Percentiles rank a stretch among this genome's conserved stretches.
These are phyloP conservation scores for Stephania cephalantha DNA, from an alignment of 164 flowering plant species.

Conservation along the genomic window DNA sequence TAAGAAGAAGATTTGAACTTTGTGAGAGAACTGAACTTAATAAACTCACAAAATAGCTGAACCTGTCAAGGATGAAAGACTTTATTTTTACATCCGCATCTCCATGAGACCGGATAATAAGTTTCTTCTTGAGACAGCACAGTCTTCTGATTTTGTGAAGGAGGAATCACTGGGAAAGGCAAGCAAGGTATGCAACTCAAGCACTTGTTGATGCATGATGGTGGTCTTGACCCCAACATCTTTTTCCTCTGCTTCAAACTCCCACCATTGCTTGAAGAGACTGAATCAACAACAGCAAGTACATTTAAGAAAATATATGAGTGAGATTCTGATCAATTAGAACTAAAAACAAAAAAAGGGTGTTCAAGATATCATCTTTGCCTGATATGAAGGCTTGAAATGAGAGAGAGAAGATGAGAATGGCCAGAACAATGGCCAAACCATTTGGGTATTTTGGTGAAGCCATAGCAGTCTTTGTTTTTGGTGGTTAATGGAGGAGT, in stretches of 20 bases:
- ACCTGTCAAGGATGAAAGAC: constrained; percentile 37
- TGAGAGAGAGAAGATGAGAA: constrained; percentile 27
- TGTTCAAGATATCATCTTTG: constrained; percentile 10
- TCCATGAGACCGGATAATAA: constrained; percentile 78
- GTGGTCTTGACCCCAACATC: constrained; percentile 80
- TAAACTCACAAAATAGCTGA: not conserved
- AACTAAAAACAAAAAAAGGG: no score
- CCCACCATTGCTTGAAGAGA: constrained; percentile 7
- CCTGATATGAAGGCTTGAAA: constrained; percentile 31
- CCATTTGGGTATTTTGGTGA: constrained; percentile 17
- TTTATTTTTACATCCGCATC: constrained; percentile 71
- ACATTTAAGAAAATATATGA: not conserved
- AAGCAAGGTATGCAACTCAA: constrained; percentile 66
- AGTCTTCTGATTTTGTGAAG: constrained; percentile 26
- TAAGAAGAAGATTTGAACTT: not conserved
- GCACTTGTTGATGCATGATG: constrained; percentile 65
- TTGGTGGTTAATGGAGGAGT: not conserved
- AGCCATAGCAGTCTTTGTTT: constrained; percentile 22
- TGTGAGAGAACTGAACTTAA: not conserved
- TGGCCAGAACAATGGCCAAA: constrained; percentile 12
- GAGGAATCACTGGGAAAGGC: constrained; percentile 55
- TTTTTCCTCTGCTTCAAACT: constrained; percentile 25
- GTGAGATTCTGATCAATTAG: not conserved
- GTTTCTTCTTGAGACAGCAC: constrained; percentile 27
- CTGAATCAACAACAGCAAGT: constrained; percentile 10